phyloP scores from a whole-genome alignment of 352 stramenopile species.

The Globisporangium mamillatum region DNA sequence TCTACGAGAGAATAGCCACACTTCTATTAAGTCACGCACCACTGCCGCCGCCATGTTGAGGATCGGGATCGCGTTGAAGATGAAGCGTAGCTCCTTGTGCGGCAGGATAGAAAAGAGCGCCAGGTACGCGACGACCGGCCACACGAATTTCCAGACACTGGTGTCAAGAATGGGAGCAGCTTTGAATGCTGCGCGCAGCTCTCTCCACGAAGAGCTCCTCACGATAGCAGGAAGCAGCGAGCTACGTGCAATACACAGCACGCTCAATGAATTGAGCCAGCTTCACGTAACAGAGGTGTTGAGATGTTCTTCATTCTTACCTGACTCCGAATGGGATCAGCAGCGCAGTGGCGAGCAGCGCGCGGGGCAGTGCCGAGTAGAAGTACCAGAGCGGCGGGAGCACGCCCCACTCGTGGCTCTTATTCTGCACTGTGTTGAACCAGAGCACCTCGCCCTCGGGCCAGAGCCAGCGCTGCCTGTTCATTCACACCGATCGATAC shows the following conservation, averaged over 20 bases:
- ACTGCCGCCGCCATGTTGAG: slow-evolving; percentile 93
- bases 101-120: slow-evolving; percentile 94
- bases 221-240: slow-evolving; percentile 39
- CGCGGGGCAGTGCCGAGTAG: slow-evolving; percentile 91
- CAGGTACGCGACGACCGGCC: slow-evolving; percentile 87
- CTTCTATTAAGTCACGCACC: slow-evolving; percentile 28
- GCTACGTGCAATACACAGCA: slow-evolving; percentile 22
- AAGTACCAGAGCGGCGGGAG: slow-evolving; percentile 97
- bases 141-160: slow-evolving; percentile 52
- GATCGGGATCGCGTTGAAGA: slow-evolving; percentile 96
- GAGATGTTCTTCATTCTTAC: slow-evolving; percentile 22
- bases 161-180: slow-evolving; percentile 45
- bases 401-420: slow-evolving; percentile 96
- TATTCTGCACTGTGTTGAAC: slow-evolving; percentile 96
- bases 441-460: slow-evolving; percentile 98
- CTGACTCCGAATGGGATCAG: slow-evolving; percentile 83
- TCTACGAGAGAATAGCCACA: neutral
- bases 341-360: slow-evolving; percentile 73
- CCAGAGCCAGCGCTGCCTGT: slow-evolving; percentile 89
- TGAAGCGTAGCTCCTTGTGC: slow-evolving; percentile 98
- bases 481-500: neutral
- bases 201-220: slow-evolving; percentile 39
- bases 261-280: neutral
- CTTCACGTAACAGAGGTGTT: neutral
- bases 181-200: slow-evolving; percentile 34